Conservation (phyloP, 1,139 yeast genomes). For the Protomyces pachydermus region DNA sequence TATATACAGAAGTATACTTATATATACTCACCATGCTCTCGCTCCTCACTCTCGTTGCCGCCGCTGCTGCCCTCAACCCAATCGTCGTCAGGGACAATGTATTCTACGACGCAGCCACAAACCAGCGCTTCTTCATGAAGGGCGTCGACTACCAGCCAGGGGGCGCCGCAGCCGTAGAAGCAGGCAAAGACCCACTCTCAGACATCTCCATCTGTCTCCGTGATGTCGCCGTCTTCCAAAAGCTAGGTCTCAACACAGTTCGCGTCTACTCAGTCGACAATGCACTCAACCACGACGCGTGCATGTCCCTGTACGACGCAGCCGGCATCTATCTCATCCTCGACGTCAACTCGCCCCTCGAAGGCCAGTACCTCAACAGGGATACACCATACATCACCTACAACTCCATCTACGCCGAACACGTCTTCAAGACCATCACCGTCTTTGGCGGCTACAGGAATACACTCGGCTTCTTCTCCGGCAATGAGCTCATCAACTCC, state of each 20-base stretch:
- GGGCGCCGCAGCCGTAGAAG: slow-evolving; percentile 57
- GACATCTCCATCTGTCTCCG: slow-evolving; percentile 68
- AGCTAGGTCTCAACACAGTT: slow-evolving; percentile 69
- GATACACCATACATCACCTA: slow-evolving; percentile 60
- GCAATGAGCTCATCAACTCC: slow-evolving; percentile 88
- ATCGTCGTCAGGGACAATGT: slow-evolving; percentile 28
- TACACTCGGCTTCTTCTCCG: slow-evolving; percentile 84
- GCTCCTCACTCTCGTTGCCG: not conserved
- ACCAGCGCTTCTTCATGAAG: slow-evolving; percentile 40
- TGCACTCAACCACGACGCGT: slow-evolving; percentile 74
- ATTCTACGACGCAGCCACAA: slow-evolving; percentile 29
- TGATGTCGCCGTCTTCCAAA: slow-evolving; percentile 72
- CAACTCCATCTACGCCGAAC: slow-evolving; percentile 58
- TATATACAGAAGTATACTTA: not conserved
- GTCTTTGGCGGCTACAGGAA: slow-evolving; percentile 78
- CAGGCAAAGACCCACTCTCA: slow-evolving; percentile 62
- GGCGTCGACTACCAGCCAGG: slow-evolving; percentile 73
- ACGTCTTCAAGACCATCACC: slow-evolving; percentile 78
- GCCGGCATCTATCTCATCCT: slow-evolving; percentile 86
- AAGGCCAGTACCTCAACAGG: slow-evolving; percentile 64
- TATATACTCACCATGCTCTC: not conserved
- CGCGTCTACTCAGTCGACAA: slow-evolving; percentile 47
- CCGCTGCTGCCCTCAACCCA: slow-evolving; percentile 21
- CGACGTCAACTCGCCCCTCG: slow-evolving; percentile 76
- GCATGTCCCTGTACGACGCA: slow-evolving; percentile 78